phyloP scores from a whole-genome alignment of 108 stramenopile genomes.

The Nitzschia sp. region DNA sequence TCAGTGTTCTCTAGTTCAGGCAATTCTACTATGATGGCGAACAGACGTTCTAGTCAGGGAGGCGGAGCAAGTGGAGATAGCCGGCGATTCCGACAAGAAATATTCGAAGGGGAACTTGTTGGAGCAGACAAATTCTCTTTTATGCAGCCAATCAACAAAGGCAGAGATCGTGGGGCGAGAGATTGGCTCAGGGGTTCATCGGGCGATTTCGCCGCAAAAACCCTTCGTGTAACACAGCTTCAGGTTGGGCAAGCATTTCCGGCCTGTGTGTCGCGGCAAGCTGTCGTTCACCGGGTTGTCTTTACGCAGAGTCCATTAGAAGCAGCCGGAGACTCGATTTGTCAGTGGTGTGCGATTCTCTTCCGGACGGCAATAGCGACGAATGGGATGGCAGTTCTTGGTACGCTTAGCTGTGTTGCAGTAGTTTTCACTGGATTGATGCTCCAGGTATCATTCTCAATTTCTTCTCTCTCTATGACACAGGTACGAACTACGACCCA shows the following conservation, averaged over 20 bases:
- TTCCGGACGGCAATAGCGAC: constrained; percentile 85
- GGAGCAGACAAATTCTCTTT: constrained; percentile 85
- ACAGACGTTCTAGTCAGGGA: neutral
- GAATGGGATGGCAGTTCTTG: constrained; percentile 75
- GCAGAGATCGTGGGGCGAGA: constrained; percentile 49
- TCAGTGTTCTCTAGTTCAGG: constrained; percentile 32
- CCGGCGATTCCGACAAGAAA: neutral
- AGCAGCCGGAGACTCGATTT: constrained; percentile 76
- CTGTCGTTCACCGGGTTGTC: constrained; percentile 75
- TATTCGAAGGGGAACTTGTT: constrained; percentile 47
- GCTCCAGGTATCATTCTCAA: neutral
- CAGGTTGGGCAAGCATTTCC: constrained; percentile 83
- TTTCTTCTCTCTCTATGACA: neutral
- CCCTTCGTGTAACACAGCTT: constrained; percentile 75
- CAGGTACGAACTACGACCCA: constrained; percentile 53
- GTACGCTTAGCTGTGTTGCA: too few species aligned
- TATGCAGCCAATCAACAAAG: constrained; percentile 74
- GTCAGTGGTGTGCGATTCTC: constrained; percentile 87
- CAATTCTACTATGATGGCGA: neutral
- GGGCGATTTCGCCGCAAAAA: constrained; percentile 75
- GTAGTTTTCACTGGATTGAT: neutral
- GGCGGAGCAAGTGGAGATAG: neutral
- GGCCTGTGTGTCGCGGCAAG: constrained; percentile 81
- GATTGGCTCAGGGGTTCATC: constrained; percentile 76
- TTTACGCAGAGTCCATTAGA: constrained; percentile 84